A percentile compares a stretch with the other conserved stretches of the same genome.
phyloP scores from a whole-genome alignment of 306 rosid genomes.

The Senna tora region DNA sequence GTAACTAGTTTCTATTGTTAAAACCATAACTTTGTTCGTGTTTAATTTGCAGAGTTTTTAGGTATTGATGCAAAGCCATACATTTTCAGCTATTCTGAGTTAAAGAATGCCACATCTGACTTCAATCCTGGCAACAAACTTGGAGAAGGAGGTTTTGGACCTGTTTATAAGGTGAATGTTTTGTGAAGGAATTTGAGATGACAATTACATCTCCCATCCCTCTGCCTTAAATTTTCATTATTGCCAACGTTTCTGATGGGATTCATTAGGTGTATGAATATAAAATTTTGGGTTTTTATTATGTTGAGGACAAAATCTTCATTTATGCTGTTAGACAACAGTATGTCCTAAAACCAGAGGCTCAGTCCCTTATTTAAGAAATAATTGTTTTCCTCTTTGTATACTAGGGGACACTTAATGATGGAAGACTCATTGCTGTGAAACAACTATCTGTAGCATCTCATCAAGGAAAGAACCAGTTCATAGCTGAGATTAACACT shows the following conservation, averaged over 20 bases:
- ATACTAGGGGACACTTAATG: constrained; percentile 68
- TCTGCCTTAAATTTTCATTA: not conserved
- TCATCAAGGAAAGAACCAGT: constrained; percentile 84
- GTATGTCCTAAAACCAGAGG: not conserved
- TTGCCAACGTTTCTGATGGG: not conserved
- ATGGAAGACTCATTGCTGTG: constrained; percentile 79
- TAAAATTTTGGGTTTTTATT: not conserved
- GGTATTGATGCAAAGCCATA: constrained; percentile 71
- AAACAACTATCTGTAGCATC: constrained; percentile 79
- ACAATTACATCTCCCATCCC: not conserved
- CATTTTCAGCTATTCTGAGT: constrained; percentile 68
- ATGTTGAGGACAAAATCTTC: not conserved
- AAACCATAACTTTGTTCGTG: constrained; percentile 26
- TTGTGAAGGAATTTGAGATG: not conserved
- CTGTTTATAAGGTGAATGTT: constrained; percentile 68
- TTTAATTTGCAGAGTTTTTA: constrained; percentile 56
- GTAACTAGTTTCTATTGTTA: not conserved
- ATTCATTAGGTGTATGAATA: not conserved
- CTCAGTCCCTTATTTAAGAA: not conserved
- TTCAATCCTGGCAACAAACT: constrained; percentile 61
- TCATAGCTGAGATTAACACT: constrained; percentile 81
- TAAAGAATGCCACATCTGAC: constrained; percentile 70
- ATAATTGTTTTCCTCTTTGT: constrained; percentile 6
- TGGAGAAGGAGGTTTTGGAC: constrained; percentile 94
- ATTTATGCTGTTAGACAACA: not conserved